phyloP scores from a whole-genome alignment of 164 flowering plant species.

The Saururus chinensis region DNA sequence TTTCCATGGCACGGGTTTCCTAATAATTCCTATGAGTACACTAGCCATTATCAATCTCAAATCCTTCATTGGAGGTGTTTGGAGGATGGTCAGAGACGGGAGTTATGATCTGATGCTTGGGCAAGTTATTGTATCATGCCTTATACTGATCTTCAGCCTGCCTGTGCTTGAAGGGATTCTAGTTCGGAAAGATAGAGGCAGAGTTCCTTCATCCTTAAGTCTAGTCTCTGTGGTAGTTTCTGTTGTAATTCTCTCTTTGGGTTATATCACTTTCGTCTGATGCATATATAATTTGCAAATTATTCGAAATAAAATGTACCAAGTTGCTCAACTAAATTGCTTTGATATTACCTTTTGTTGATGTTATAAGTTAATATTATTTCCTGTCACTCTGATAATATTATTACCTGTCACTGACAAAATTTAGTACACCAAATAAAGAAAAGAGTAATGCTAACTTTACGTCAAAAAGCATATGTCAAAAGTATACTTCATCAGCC shows the following conservation, averaged over 20 bases:
- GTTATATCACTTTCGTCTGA: neutral
- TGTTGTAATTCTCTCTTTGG: conserved; percentile 7
- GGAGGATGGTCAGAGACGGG: conserved; percentile 6
- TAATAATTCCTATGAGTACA: conserved; percentile 16
- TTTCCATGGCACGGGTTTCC: conserved; percentile 17
- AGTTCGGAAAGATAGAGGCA: conserved; percentile 10
- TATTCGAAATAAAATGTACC: no score
- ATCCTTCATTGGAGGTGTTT: conserved; percentile 10
- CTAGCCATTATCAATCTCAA: conserved; percentile 11
- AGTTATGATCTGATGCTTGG: conserved; percentile 14
- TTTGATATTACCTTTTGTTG: no score
- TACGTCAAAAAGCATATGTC: no score
- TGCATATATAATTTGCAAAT: no score
- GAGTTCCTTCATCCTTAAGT: conserved; percentile 1
- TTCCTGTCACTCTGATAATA: no score
- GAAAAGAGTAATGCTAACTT: no score
- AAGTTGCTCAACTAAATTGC: no score
- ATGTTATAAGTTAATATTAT: no score
- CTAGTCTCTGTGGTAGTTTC: conserved; percentile 2
- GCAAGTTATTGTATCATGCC: conserved; percentile 13
- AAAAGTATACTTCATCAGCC: no score
- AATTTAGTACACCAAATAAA: no score
- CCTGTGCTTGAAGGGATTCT: conserved; percentile 23
- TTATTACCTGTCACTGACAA: no score
- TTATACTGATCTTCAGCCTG: conserved; percentile 7